phyloP scores from a whole-genome alignment of 2,329 filamentous ascomycete species.

The Penicillium sp. region DNA sequence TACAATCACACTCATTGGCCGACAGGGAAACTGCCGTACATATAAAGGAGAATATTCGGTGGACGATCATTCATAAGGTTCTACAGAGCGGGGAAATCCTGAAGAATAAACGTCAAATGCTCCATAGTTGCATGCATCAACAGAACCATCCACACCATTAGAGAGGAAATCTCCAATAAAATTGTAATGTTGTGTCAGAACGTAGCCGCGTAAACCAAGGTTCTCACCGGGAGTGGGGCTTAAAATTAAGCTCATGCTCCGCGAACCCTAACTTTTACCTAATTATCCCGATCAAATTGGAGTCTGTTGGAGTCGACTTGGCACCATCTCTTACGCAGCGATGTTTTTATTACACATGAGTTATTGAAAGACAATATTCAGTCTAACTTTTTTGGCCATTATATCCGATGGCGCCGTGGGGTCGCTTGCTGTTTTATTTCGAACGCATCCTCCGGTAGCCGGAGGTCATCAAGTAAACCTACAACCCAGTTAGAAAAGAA shows the following conservation, averaged over 20 bases:
- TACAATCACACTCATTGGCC: neutral
- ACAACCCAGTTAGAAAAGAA: neutral
- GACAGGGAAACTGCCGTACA: neutral
- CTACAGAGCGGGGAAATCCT: neutral
- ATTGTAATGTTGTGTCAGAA: neutral
- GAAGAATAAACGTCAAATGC: neutral
- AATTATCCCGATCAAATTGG: constrained; percentile 19
- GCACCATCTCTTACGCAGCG: constrained; percentile 6
- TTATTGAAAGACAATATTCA: constrained; percentile 8
- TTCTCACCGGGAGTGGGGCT: constrained; percentile 11
- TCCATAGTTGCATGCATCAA: neutral
- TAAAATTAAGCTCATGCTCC: constrained; percentile 22
- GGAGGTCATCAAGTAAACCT: neutral
- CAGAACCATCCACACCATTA: neutral
- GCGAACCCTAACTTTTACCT: constrained; percentile 21
- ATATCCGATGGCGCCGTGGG: constrained; percentile 3
- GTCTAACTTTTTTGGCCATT: constrained; percentile 8
- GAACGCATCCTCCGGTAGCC: neutral
- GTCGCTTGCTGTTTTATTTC: constrained; percentile 1
- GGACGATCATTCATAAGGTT: neutral
- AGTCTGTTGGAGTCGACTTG: constrained; percentile 16
- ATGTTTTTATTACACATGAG: constrained; percentile 4
- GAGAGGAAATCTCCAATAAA: neutral
- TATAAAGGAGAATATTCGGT: neutral
- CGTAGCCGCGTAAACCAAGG: neutral